Conservation (phyloP, 768 basidiomycete species). For the Cubamyces sp. region DNA sequence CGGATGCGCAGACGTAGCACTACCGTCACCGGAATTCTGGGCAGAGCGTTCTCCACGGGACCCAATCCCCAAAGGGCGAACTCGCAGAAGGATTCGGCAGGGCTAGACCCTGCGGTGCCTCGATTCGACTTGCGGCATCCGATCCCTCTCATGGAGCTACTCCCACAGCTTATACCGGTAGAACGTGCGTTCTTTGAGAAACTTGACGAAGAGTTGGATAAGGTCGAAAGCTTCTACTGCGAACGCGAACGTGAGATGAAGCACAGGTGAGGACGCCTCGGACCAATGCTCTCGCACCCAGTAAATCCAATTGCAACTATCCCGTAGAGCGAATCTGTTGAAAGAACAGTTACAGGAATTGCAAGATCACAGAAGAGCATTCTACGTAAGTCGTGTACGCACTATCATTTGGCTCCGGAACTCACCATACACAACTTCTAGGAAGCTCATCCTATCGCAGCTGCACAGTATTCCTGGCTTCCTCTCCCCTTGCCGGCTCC, state of each 20-base stretch:
- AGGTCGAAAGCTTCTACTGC: conserved; percentile 83
- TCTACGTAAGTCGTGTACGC: conserved; percentile 48
- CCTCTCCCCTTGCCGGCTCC: conserved; percentile 20
- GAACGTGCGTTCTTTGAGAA: conserved; percentile 77
- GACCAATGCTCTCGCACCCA: background rate
- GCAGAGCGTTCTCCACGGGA: conserved; percentile 9
- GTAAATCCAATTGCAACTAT: background rate
- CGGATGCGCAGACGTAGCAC: conserved; percentile 7
- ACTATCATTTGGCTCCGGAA: no score
- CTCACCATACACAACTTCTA: background rate
- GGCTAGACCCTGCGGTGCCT: background rate
- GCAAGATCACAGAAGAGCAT: conserved; percentile 62
- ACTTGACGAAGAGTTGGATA: conserved; percentile 79
- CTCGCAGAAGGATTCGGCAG: conserved; percentile 6
- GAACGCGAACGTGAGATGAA: conserved; percentile 69
- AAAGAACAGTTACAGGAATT: conserved; percentile 77
- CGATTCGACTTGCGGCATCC: conserved; percentile 20
- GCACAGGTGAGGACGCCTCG: conserved; percentile 27
- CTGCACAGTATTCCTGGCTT: conserved; percentile 14
- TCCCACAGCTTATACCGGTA: conserved; percentile 58
- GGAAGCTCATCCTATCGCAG: conserved; percentile 24
- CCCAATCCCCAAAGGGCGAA: background rate
- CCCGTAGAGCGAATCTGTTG: conserved; percentile 41
- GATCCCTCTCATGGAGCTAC: conserved; percentile 41
- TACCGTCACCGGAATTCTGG: conserved; percentile 3